Base-by-base conservation (phyloP, 179 eudicot species). In the Pouteria campechiana region DNA sequence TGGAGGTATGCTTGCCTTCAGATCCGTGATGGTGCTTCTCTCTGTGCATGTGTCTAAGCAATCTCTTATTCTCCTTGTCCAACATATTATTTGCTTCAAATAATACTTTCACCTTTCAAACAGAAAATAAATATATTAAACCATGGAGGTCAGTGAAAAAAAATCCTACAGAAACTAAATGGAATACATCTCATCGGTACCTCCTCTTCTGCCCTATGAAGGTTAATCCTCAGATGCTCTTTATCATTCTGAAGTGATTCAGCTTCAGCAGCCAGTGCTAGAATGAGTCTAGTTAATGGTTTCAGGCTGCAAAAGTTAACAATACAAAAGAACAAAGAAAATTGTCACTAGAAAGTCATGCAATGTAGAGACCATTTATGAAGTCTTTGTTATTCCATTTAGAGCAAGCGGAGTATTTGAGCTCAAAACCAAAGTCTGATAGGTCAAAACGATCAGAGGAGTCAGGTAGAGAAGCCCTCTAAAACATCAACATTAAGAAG, bases 161-260 rank as follows among this genome's bases (percentile, higher is more conserved):
- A 41, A 7, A 7, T 30, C 1, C 17, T 4, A 13, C 32, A 14
- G 13, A 6, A 8, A 5, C 0, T 10, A 27, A 23, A 6, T 3
- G 14, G n/a, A 35, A 3, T 24, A 37, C 24, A 41, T 41, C 41
- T 48, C 20, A 64, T 52, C 42, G n/a, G n/a, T n/a, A 79, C 98
- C 98, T 90, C 98, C 48, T 79, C 96, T 68, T 90, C 98, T 7
- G 98, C 96, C 65, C 57, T 70, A 49, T 48, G 46, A 36, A 90
- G 92, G 69, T 90, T 90, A 32, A 70, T 50, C 56, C 67, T 68
- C 17, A 90, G 36, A 54, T 76, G 76, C 12, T 86, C 95, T 57
- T 90, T 82, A 24, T 78, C 98, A 42, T 71, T 75, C 47, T 79
- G 64, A 37, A 86, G 48, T 7, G 37, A 52, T 41, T 62, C 66